Base-by-base conservation (phyloP, 306 rosid species). In the Cajanus cajan region DNA sequence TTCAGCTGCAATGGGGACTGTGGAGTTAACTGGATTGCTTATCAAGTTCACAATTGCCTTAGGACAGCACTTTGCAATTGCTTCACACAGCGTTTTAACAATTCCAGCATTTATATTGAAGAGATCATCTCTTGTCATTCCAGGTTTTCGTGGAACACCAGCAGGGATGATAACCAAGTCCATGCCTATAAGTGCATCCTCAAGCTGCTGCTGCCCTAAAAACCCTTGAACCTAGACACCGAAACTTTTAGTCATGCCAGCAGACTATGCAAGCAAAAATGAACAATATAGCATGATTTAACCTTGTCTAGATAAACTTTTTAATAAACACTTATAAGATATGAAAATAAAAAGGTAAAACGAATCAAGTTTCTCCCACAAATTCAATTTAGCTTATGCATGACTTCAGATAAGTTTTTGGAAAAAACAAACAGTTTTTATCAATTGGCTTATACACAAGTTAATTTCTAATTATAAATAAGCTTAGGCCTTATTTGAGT, bases 41-140 rank as follows among this genome's bases (percentile, higher is more conserved):
- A 95, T 95, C 83, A 95, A 41, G 82, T 93, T 95, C 66, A 93
- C 94, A 65, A 95, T 69, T 2, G 97, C 99, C 58, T 84, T 87
- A 4, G 99, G 97, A 64, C 99, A 95, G 81, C 80, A 71, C 87
- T 88, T 91, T 0, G 92, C 89, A 80, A 95, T 87, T 71, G 84
- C 99, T 81, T 95, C 98, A 57, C 86, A 86, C 7, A 95, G 88
- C 16, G 98, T 90, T 82, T 47, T 91, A 43, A 95, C 98, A 51
- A 95, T 95, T 75, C 99, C 98, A 7, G 99, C 97, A 78, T 93
- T 95, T 66, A 93, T 91, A 21, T 90, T 95, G 86, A 95, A 91
- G n/a, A 95, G 98, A 77, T 93, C 99, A 73, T 95, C 98, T 83
- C 98, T 93, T 0, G 99, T 95, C 98, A 91, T 95, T 84, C 98